A percentile compares a stretch with the other conserved stretches of the same genome.
Evolutionary conservation across 257 asterid genomes (phyloP).

Genomic region (Solanum tacnaense): DNA sequence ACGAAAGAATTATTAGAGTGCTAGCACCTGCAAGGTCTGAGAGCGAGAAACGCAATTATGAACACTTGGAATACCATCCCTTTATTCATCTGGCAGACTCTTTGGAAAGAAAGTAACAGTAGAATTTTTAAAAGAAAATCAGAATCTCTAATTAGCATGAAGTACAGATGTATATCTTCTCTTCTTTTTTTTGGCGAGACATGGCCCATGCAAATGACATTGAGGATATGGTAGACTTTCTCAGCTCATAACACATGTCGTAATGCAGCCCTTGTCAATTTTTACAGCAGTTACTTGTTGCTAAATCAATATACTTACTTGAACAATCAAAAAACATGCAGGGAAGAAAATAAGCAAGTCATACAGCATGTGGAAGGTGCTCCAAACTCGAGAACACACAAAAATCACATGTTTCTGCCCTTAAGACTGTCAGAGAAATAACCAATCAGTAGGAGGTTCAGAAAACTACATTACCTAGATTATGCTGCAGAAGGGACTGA

Average conservation of each 20-base stretch:
- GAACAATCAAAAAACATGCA: background rate
- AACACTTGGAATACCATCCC: background rate
- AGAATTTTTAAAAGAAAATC: background rate
- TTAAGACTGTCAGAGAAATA: background rate
- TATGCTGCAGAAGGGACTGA: constrained; percentile 83
- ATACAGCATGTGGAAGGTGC: background rate
- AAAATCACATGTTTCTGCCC: background rate
- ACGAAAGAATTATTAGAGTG: background rate
- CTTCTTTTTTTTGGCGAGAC: background rate
- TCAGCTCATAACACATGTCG: background rate
- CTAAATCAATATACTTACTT: background rate
- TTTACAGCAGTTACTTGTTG: background rate
- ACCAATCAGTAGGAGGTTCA: background rate
- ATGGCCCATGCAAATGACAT: background rate
- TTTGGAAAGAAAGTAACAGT: background rate
- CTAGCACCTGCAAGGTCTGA: background rate
- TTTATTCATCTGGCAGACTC: background rate
- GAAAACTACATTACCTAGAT: constrained; percentile 59
- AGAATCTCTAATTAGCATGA: background rate
- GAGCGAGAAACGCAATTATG: background rate
- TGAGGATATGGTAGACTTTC: background rate
- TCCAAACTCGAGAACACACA: background rate
- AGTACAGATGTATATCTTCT: background rate
- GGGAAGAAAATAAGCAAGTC: background rate
- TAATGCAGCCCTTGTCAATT: background rate